Base-by-base conservation (phyloP, 2,329 filamentous ascomycete species). In the Alternaria arborescens region DNA sequence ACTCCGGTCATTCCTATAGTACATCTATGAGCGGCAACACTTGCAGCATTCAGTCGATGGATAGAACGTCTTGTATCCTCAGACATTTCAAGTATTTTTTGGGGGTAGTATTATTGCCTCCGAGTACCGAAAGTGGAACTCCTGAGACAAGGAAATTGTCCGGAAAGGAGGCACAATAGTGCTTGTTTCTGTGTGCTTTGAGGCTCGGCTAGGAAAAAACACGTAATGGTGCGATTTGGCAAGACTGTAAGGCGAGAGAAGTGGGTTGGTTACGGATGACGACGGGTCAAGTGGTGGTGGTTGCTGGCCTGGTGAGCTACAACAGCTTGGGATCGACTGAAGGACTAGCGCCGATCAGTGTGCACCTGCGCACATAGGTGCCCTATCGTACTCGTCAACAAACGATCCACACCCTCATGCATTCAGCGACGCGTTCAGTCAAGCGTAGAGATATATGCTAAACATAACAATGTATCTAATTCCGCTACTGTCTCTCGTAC, bases 401-500 rank as follows among this genome's bases (percentile, higher is more conserved):
- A 11, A 36, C 44, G 36, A 50, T 38, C 20, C 57, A 62, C 54
- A 30, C 47, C 40, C 48, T 38, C 48, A 28, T 43, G 51, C 55
- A 46, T 43, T 52, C 51, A 54, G 30, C 51, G 18, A 50, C 54
- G 41, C 51, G 38, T 46, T 50, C 55, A 53, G 58, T 52, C 53
- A 60, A 53, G 46, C 28, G 48, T 36, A 47, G 34, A 47, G 54
- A 54, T 38, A 48, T 51, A 32, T 42, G 40, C 48, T 52, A 58
- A 42, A 46, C 53, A 58, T 22, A 24, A 26, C 48, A 52, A 34
- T 44, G 53, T 50, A 52, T 40, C 56, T 51, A 34, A 43, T 55
- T 36, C 43, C 36, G 53, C 58, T 30, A 41, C 55, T 52, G 53
- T 53, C 58, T 59, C 53, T 59, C 53, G 61, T 59, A 63, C 58